Base-by-base conservation (phyloP, 2,329 filamentous ascomycete species). In the Aspergillus floridensis region DNA sequence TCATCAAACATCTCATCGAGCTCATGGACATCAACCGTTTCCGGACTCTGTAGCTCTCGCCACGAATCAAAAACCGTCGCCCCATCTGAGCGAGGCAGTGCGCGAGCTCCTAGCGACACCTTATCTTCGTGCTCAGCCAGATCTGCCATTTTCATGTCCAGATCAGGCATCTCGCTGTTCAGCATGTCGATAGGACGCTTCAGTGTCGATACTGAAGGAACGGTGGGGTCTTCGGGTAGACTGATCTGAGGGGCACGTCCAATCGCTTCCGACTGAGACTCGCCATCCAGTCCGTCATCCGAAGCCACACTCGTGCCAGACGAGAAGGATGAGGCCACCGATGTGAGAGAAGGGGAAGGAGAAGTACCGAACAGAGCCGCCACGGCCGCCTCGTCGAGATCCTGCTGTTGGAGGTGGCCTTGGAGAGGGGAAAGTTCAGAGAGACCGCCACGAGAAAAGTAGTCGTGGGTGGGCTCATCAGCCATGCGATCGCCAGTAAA, bases 11-110 rank as follows among this genome's bases (percentile, higher is more conserved):
- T 84, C 68, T 90, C 87, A 71, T 98, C 93, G 24, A 98, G 86
- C 80, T 99, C 95, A 50, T 96, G 92, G 52, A 98, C 85, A 74
- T 96, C 92, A 67, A 98, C 88, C 65, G 87, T 90, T 79, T 98
- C 95, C 1, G 93, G 92, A 72, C 88, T 92, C 72, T 83, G 82
- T 70, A 86, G 75, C 60, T 85, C 84, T 72, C 83, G 83, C 70
- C 89, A 88, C 77, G 80, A 79, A 48, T 78, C 77, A 60, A 77
- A 72, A 54, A 78, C 72, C 57, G 70, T 65, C 59, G 79, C 79
- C 54, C 77, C 70, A 35, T 71, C 66, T 58, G 74, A 69, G 26
- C 65, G 64, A 14, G 66, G 53, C 22, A 71, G 53, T n/a, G 68
- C 56, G 46, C 65, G 68, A 56, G 66, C 67, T 52, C 59, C 66